Conservation (phyloP, 2,329 filamentous ascomycete species). For the Aureobasidium sp. region DNA sequence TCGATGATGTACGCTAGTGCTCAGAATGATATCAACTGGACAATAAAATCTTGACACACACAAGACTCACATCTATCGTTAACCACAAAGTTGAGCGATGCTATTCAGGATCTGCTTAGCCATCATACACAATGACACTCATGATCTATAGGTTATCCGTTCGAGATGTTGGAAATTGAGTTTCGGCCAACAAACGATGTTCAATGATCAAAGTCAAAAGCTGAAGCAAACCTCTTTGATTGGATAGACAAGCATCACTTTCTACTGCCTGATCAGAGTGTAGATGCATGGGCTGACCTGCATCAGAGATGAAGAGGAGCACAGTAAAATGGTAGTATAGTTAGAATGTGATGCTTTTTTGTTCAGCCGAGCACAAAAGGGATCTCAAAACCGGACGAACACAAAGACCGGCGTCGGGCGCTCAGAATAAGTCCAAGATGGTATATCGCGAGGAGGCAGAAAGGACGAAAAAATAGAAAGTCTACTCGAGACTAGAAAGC, state of each 20-base stretch:
- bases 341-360: conserved; percentile 7
- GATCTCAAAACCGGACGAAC: neutral
- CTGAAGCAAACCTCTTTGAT: neutral
- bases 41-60: neutral
- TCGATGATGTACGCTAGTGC: neutral
- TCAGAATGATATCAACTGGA: neutral
- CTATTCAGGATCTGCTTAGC: neutral
- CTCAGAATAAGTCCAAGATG: conserved; percentile 8
- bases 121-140: neutral
- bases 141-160: neutral
- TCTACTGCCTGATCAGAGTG: neutral
- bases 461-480: neutral
- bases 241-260: neutral
- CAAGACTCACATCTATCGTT: neutral
- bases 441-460: conserved; percentile 11
- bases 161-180: neutral
- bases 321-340: neutral
- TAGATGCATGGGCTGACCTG: neutral
- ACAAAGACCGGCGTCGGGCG: neutral
- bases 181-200: neutral
- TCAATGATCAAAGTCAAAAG: neutral
- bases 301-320: neutral
- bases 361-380: neutral
- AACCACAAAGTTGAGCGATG: neutral
- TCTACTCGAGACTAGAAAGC: conserved; percentile 18